A percentile compares a stretch with the other conserved stretches of the same genome.
Conservation (phyloP, 2,329 filamentous ascomycete species). For the Clathrospora elynae region DNA sequence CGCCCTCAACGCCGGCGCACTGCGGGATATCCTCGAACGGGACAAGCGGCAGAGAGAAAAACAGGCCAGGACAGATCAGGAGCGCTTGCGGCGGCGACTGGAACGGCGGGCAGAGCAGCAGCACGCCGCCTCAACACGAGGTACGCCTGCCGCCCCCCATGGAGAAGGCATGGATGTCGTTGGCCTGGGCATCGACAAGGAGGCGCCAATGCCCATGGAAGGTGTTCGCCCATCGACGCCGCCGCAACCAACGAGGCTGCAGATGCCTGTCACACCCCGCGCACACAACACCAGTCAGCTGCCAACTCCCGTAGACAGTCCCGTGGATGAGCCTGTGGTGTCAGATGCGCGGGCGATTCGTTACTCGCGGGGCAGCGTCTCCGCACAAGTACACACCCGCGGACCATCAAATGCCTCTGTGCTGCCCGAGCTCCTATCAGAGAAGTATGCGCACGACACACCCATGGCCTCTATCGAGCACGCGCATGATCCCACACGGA, state of each 20-base stretch:
- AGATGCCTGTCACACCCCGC: conserved; percentile 28
- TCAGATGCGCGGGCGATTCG: conserved; percentile 56
- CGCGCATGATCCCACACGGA: conserved; percentile 34
- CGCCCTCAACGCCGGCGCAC: conserved; percentile 78
- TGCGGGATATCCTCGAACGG: conserved; percentile 88
- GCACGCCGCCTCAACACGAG: conserved; percentile 61
- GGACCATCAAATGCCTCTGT: conserved; percentile 60
- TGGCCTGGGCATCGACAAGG: conserved; percentile 64
- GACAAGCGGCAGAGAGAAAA: conserved; percentile 80
- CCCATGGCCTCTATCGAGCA: conserved; percentile 53
- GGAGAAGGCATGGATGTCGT: conserved; percentile 50
- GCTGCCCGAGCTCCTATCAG: conserved; percentile 55
- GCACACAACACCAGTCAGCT: conserved; percentile 33
- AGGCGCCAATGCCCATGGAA: conserved; percentile 61
- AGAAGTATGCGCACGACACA: conserved; percentile 42
- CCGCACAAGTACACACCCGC: conserved; percentile 53
- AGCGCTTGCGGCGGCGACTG: conserved; percentile 68
- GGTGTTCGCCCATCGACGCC: conserved; percentile 51
- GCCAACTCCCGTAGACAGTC: conserved; percentile 49
- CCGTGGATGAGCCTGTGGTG: conserved; percentile 55
- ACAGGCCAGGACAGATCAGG: conserved; percentile 70
- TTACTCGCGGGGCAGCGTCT: conserved; percentile 55
- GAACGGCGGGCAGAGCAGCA: conserved; percentile 68
- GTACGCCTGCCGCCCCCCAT: conserved; percentile 62
- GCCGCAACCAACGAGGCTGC: conserved; percentile 25